Conservation (phyloP, 768 basidiomycete genomes). For the Sutorius australiensis region DNA sequence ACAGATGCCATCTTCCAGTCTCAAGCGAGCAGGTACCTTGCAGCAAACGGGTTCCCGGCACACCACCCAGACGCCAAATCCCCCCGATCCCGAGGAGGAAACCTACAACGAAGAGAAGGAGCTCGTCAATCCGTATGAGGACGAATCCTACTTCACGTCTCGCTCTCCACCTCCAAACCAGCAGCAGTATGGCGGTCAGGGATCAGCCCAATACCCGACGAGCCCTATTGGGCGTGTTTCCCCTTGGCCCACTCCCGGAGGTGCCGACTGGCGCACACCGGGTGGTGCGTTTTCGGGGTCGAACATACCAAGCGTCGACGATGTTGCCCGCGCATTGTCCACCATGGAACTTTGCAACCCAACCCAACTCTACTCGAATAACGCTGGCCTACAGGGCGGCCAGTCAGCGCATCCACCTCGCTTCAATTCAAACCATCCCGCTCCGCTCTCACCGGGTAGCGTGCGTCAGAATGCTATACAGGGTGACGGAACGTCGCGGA, state of each 20-base stretch:
- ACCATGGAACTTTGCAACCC: constrained; percentile 54
- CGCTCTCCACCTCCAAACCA: constrained; percentile 39
- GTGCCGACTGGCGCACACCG: constrained; percentile 56
- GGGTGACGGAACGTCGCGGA: constrained; percentile 38
- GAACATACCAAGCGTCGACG: constrained; percentile 51
- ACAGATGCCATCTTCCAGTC: constrained; percentile 46
- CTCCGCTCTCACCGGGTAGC: constrained; percentile 38
- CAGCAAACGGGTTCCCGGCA: constrained; percentile 43
- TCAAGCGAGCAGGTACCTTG: constrained; percentile 76
- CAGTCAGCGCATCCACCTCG: constrained; percentile 66
- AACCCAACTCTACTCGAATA: constrained; percentile 28
- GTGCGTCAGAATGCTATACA: constrained; percentile 40
- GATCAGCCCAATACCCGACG: constrained; percentile 41
- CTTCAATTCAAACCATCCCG: constrained; percentile 51
- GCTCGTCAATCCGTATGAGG: constrained; percentile 40
- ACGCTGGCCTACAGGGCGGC: constrained; percentile 36
- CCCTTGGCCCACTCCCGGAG: constrained; percentile 56
- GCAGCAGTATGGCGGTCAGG: constrained; percentile 37
- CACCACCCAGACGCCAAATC: constrained; percentile 37
- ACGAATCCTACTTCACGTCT: constrained; percentile 54
- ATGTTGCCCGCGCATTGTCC: constrained; percentile 71
- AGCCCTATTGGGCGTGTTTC: constrained; percentile 61
- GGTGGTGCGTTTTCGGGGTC: constrained; percentile 31
- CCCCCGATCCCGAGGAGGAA: constrained; percentile 51
- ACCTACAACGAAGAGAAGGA: constrained; percentile 48